Conservation (phyloP, 257 asterid species). For the Striga asiatica region DNA sequence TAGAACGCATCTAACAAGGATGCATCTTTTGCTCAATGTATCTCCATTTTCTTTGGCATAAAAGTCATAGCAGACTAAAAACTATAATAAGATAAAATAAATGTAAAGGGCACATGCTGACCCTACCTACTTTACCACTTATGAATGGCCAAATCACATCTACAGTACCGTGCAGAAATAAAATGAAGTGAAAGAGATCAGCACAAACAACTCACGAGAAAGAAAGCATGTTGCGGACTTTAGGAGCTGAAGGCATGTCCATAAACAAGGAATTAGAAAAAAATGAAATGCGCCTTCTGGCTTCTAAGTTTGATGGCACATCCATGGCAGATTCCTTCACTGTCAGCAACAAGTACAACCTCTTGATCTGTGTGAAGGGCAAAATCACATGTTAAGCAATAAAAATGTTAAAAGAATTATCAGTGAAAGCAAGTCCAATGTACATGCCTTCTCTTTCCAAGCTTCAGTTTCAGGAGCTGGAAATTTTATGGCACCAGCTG, state of each 20-base stretch:
- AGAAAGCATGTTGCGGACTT: conserved; percentile 98
- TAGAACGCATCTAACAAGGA: too few species aligned
- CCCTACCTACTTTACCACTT: background rate
- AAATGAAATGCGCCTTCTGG: conserved; percentile 95
- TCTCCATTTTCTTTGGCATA: too few species aligned
- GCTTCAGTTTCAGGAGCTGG: conserved; percentile 89
- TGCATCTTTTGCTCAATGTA: too few species aligned
- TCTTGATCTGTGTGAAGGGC: conserved; percentile 62
- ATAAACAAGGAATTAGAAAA: conserved; percentile 95
- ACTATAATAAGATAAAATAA: too few species aligned
- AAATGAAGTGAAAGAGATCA: conserved; percentile 5
- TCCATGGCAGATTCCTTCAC: conserved; percentile 99
- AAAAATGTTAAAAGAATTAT: background rate
- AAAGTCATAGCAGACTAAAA: too few species aligned
- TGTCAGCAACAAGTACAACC: conserved; percentile 82
- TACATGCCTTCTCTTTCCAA: conserved; percentile 92
- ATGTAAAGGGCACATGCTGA: background rate
- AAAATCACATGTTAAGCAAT: conserved; percentile 1
- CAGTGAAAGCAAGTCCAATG: background rate
- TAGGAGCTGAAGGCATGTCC: conserved; percentile 98
- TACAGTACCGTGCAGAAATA: background rate
- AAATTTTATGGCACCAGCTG: conserved; percentile 90
- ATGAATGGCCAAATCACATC: background rate
- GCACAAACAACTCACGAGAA: conserved; percentile 70
- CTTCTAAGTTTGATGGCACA: conserved; percentile 94